A percentile compares a stretch with the other conserved stretches of the same genome.
phyloP scores from a whole-genome alignment of 176 grass and related monocot genomes.

The Guadua angustifolia region DNA sequence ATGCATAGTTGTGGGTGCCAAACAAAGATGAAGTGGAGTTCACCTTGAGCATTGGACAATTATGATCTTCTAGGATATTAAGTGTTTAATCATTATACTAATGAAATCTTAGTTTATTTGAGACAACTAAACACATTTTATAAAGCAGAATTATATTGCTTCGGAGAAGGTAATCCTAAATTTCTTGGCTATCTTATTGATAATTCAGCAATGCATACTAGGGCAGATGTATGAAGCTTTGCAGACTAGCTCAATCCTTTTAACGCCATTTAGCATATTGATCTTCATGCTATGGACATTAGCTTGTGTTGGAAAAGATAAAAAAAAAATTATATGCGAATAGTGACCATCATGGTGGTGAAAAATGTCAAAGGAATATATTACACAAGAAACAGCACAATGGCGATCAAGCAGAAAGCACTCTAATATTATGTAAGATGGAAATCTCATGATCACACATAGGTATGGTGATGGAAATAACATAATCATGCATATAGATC shows the following conservation, averaged over 20 bases:
- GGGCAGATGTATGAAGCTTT: constrained; percentile 1
- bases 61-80: constrained; percentile 20
- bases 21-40: constrained; percentile 25
- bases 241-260: constrained; percentile 13
- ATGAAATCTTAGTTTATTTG: constrained; percentile 8
- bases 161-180: constrained; percentile 7
- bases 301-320: constrained; percentile 8
- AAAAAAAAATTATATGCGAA: not conserved
- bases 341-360: not conserved
- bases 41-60: not conserved
- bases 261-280: not conserved
- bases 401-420: not conserved
- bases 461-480: constrained; percentile 26
- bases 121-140: not conserved
- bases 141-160: constrained; percentile 9
- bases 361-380: not conserved
- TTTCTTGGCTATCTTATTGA: not conserved
- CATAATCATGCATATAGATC: not conserved
- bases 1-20: constrained; percentile 14
- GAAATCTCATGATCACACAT: constrained; percentile 17
- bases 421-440: not conserved
- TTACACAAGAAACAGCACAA: constrained; percentile 18
- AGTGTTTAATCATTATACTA: constrained; percentile 10
- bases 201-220: constrained; percentile 8
- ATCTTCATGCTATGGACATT: not conserved